phyloP scores from a whole-genome alignment of 345 rosid species.

The Moringa oleifera region DNA sequence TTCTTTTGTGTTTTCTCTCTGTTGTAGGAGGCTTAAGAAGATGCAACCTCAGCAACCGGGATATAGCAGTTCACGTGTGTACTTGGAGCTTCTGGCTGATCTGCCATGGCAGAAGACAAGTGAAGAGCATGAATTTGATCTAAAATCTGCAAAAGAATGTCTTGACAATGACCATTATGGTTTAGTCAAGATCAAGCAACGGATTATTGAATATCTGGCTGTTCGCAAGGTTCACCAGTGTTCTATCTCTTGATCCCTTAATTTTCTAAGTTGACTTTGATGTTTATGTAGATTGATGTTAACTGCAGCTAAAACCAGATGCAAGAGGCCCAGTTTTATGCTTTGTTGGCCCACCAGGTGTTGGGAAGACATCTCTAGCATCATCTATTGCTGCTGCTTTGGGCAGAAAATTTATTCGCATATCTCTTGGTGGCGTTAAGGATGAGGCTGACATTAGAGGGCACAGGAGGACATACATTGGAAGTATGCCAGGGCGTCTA shows the following conservation, averaged over 20 bases:
- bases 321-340: constrained; percentile 97
- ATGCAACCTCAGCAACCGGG: constrained; percentile 99
- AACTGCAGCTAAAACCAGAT: constrained; percentile 93
- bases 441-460: constrained; percentile 99
- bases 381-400: constrained; percentile 91
- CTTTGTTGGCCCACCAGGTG: constrained; percentile 99
- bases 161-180: constrained; percentile 97
- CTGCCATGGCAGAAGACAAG: constrained; percentile 95
- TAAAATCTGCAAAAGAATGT: constrained; percentile 85
- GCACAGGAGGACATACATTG: constrained; percentile 95
- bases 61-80: constrained; percentile 88
- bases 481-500: constrained; percentile 99
- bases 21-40: constrained; percentile 87
- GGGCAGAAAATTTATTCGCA: constrained; percentile 90
- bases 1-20: constrained; percentile 1
- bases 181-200: constrained; percentile 84
- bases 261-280: too few species aligned
- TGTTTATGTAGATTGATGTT: constrained; percentile 22
- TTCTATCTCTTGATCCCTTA: constrained; percentile 17
- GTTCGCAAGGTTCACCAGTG: constrained; percentile 78
- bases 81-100: constrained; percentile 96
- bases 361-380: constrained; percentile 98
- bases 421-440: constrained; percentile 98
- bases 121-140: constrained; percentile 78
- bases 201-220: constrained; percentile 96